A percentile compares a stretch with the other conserved stretches of the same genome.
Evolutionary conservation across 768 basidiomycete species (phyloP).

Genomic region (Lactarius trivialis): DNA sequence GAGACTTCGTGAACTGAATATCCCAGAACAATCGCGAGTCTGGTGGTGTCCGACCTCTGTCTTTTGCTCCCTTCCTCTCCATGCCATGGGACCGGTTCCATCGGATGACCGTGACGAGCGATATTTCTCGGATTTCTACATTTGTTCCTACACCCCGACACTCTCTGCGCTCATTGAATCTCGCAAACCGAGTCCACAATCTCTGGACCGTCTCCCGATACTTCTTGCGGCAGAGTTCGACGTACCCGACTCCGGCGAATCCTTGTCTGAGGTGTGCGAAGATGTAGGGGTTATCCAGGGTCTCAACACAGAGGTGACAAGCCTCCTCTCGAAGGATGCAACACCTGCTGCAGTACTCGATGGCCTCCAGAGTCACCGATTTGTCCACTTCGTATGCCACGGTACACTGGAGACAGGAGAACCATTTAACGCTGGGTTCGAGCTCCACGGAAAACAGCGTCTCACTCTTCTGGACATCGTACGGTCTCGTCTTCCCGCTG

Average conservation of each 20-base stretch:
- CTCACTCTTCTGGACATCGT: conserved; percentile 6
- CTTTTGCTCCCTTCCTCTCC: conserved; percentile 10
- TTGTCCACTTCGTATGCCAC: conserved; percentile 13
- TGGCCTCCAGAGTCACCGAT: background rate
- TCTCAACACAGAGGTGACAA: background rate
- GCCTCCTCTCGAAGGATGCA: background rate
- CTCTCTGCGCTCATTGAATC: conserved; percentile 8
- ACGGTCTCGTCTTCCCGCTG: background rate
- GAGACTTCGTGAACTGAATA: background rate
- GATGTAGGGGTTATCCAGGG: background rate
- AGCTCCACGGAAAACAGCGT: background rate
- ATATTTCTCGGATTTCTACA: conserved; percentile 9
- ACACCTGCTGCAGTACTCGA: background rate
- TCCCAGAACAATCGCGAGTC: conserved; percentile 11
- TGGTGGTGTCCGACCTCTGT: conserved; percentile 21
- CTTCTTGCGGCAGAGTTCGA: background rate
- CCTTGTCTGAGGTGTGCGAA: background rate
- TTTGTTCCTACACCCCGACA: conserved; percentile 17
- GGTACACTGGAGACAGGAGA: conserved; percentile 1
- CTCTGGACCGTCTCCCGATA: background rate
- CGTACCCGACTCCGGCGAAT: background rate
- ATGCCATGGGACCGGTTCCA: conserved; percentile 8
- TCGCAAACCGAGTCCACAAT: background rate
- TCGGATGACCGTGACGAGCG: background rate
- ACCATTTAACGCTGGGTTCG: conserved; percentile 4